These are phyloP conservation scores for Manihot esculenta DNA, from an alignment of 441 rosid genomes.

Conservation along the genomic window DNA sequence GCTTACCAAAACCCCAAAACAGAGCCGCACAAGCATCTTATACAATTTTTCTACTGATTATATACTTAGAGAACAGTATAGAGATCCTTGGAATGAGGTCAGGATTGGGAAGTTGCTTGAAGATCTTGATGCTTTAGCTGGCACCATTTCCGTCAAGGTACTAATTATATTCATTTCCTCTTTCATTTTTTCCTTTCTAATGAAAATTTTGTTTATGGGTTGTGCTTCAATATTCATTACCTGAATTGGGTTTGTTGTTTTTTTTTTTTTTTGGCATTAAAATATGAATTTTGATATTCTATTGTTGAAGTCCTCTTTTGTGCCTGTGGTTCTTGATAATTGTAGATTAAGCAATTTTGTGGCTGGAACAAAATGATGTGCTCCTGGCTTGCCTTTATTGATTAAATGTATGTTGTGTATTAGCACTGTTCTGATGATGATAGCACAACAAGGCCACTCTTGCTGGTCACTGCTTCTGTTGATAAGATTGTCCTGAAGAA, in stretches of 20 bases:
- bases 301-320: not conserved
- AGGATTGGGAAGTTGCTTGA: slow-evolving; percentile 80
- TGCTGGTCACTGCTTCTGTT: slow-evolving; percentile 89
- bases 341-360: not conserved
- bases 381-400: slow-evolving; percentile 12
- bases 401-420: slow-evolving; percentile 24
- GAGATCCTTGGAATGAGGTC: slow-evolving; percentile 89
- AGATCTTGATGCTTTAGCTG: slow-evolving; percentile 92
- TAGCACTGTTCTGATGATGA: slow-evolving; percentile 77
- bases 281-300: no score
- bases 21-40: slow-evolving; percentile 63
- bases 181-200: not conserved
- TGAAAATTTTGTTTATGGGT: not conserved
- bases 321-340: slow-evolving; percentile 1
- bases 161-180: not conserved
- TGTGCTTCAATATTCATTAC: not conserved
- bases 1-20: slow-evolving; percentile 54
- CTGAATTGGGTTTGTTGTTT: slow-evolving; percentile 5
- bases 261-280: no score
- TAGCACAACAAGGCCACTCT: slow-evolving; percentile 52
- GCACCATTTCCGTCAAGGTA: slow-evolving; percentile 90
- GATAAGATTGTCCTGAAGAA: slow-evolving; percentile 74
- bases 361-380: not conserved
- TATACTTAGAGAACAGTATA: slow-evolving; percentile 72
- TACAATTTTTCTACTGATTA: slow-evolving; percentile 68